A percentile compares a stretch with the other conserved stretches of the same genome.
Evolutionary conservation across 306 rosid genomes (phyloP).

Genomic region (Phaseolus lunatus): DNA sequence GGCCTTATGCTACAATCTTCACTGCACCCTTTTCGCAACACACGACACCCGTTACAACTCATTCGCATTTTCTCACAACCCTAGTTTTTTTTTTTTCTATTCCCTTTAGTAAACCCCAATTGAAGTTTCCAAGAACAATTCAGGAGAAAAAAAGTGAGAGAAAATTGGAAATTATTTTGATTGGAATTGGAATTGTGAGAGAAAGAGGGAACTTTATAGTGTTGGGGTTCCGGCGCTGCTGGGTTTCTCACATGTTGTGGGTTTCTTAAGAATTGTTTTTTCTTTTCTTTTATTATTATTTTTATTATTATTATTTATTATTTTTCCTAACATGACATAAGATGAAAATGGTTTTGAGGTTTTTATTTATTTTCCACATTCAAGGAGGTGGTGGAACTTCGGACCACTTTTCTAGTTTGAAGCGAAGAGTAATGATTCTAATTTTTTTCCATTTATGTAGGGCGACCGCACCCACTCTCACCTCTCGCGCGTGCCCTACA

Average conservation of each 20-base stretch:
- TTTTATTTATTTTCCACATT: conserved; percentile 48
- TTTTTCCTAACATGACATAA: neutral
- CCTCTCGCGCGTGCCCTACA: neutral
- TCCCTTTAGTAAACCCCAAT: neutral
- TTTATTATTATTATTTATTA: neutral
- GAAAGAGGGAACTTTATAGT: conserved; percentile 39
- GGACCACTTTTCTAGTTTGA: conserved; percentile 41
- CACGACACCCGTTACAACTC: conserved; percentile 96
- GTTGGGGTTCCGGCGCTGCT: conserved; percentile 54
- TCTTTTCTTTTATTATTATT: neutral
- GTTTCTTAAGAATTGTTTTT: conserved; percentile 37
- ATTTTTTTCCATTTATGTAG: conserved; percentile 14
- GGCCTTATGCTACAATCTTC: conserved; percentile 93
- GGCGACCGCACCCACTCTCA: neutral
- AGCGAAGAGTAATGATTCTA: neutral
- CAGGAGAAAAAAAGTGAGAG: neutral
- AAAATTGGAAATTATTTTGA: neutral
- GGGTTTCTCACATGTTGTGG: conserved; percentile 54
- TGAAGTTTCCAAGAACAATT: neutral
- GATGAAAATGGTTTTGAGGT: conserved; percentile 59
- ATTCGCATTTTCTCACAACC: conserved; percentile 70
- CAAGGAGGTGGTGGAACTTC: conserved; percentile 51
- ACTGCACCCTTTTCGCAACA: conserved; percentile 87
- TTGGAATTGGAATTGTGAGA: conserved; percentile 2
- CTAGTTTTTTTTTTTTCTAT: too few relatives aligned